These are phyloP conservation scores for Neurospora africana DNA, from an alignment of 495 filamentous ascomycete species.

Conservation along the genomic window DNA sequence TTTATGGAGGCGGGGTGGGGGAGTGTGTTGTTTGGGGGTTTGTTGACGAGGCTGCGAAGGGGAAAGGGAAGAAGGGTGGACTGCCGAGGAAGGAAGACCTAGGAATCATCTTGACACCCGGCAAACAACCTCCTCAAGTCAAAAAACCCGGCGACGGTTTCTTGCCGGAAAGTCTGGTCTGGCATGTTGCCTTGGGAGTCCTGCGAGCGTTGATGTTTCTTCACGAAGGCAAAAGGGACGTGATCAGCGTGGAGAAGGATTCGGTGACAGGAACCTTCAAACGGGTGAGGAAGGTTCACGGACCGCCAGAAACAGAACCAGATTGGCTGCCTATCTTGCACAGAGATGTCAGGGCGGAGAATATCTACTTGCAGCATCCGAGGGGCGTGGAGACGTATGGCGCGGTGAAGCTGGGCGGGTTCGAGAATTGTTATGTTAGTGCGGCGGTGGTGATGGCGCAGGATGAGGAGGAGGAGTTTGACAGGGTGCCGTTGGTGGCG, in stretches of 20 bases:
- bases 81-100: neutral
- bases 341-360: slow-evolving; percentile 27
- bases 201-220: slow-evolving; percentile 31
- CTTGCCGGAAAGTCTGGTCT: slow-evolving; percentile 33
- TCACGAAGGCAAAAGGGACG: slow-evolving; percentile 28
- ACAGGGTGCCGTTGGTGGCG: slow-evolving; percentile 4
- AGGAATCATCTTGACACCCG: neutral
- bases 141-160: slow-evolving; percentile 1
- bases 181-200: slow-evolving; percentile 33
- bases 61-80: neutral
- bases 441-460: neutral
- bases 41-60: too few species aligned
- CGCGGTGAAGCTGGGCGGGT: slow-evolving; percentile 37
- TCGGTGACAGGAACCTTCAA: neutral
- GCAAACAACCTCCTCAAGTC: neutral
- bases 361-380: slow-evolving; percentile 35
- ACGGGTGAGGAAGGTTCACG: slow-evolving; percentile 4
- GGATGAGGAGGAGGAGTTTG: slow-evolving; percentile 19
- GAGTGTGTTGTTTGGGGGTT: neutral
- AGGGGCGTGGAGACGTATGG: slow-evolving; percentile 38
- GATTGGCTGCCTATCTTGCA: slow-evolving; percentile 40
- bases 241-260: slow-evolving; percentile 1
- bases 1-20: neutral
- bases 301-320: slow-evolving; percentile 4
- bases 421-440: slow-evolving; percentile 13